phyloP scores from a whole-genome alignment of 192 early-diverging fungal genomes.

The Coemansia sp. region DNA sequence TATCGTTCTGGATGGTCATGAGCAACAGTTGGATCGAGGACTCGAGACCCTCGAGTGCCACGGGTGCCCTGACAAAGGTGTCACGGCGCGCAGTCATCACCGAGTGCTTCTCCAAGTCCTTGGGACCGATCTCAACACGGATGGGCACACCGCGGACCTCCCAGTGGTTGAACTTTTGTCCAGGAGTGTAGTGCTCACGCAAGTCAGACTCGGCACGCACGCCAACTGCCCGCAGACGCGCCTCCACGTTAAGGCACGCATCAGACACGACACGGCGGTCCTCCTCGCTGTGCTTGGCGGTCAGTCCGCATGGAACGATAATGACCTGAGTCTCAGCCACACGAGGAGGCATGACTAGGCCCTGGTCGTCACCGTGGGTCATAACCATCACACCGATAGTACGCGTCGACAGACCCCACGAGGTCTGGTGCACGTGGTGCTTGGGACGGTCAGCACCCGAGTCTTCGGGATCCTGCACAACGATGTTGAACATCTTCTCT shows the following conservation, averaged over 20 bases:
- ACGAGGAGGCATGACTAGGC: constrained; percentile 94
- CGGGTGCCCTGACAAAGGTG: constrained; percentile 64
- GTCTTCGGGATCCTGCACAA: constrained; percentile 84
- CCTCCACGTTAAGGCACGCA: constrained; percentile 71
- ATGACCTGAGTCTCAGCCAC: constrained; percentile 90
- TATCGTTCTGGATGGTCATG: constrained; percentile 82
- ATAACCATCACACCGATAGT: constrained; percentile 99
- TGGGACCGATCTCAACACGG: constrained; percentile 96
- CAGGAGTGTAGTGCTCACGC: constrained; percentile 87
- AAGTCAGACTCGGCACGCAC: constrained; percentile 80
- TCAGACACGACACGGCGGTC: constrained; percentile 69
- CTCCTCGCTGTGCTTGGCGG: constrained; percentile 81
- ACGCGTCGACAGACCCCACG: constrained; percentile 98
- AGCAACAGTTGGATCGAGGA: constrained; percentile 65
- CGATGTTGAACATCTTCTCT: constrained; percentile 95
- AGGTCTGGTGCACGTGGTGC: constrained; percentile 96
- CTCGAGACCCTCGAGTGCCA: constrained; percentile 68
- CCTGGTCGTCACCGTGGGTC: constrained; percentile 99
- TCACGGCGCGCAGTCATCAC: constrained; percentile 85
- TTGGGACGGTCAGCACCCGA: constrained; percentile 63
- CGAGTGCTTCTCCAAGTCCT: constrained; percentile 85
- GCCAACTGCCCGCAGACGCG: constrained; percentile 70
- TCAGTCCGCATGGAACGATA: constrained; percentile 93
- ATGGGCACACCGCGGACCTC: constrained; percentile 96
- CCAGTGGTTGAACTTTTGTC: constrained; percentile 99